Evolutionary conservation across 2,329 filamentous ascomycete genomes (phyloP).

Genomic region (Pseudocercospora cruenta): DNA sequence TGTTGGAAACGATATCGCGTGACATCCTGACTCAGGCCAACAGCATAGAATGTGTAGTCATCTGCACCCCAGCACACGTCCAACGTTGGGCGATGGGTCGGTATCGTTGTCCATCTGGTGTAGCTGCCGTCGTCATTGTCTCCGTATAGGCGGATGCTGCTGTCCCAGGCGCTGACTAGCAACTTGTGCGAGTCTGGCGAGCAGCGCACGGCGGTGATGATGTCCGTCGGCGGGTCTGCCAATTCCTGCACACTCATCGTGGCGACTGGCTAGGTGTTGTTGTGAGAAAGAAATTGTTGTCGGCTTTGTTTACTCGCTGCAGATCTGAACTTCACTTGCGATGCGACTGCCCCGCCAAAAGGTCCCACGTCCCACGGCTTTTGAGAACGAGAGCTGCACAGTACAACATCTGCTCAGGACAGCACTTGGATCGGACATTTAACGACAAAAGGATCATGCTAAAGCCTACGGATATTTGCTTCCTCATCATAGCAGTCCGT

Average conservation of each 20-base stretch:
- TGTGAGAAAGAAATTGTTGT: background rate
- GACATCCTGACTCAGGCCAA: conserved; percentile 85
- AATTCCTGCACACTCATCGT: conserved; percentile 59
- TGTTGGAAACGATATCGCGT: conserved; percentile 58
- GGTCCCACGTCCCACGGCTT: background rate
- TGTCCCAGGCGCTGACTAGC: conserved; percentile 94
- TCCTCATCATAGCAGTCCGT: too few relatives aligned
- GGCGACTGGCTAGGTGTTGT: background rate
- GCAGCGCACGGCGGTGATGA: conserved; percentile 84
- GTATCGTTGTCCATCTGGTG: conserved; percentile 36
- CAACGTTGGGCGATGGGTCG: conserved; percentile 73
- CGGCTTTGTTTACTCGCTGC: background rate
- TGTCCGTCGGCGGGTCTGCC: conserved; percentile 79
- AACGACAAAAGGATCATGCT: too few relatives aligned
- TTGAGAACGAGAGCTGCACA: background rate
- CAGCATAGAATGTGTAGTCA: conserved; percentile 82
- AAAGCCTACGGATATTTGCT: too few relatives aligned
- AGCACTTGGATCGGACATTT: too few relatives aligned
- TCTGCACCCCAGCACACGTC: conserved; percentile 85
- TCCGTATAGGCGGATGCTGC: conserved; percentile 80
- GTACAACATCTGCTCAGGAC: too few relatives aligned
- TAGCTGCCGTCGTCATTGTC: conserved; percentile 23
- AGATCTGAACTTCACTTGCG: background rate
- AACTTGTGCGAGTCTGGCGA: conserved; percentile 77
- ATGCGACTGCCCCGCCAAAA: background rate